phyloP scores from a whole-genome alignment of 2,329 filamentous ascomycete genomes.

The Colletotrichum abscissum region DNA sequence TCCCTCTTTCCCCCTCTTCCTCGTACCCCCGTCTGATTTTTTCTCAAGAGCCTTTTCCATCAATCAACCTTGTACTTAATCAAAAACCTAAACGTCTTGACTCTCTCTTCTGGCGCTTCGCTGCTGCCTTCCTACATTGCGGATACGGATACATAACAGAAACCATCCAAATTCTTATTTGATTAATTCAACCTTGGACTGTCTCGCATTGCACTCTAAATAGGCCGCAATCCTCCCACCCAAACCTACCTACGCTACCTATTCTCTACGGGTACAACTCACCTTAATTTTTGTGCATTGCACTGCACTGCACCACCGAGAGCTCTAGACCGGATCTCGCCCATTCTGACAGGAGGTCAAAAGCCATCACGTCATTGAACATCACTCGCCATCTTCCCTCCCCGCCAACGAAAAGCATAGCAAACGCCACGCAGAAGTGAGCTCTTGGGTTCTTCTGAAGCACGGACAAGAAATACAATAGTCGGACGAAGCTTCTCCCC shows the following conservation, averaged over 20 bases:
- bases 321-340: not conserved
- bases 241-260: not conserved
- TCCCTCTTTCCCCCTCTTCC: constrained; percentile 1
- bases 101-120: not conserved
- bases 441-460: not conserved
- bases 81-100: not conserved
- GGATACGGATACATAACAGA: not conserved
- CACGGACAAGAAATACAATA: not conserved
- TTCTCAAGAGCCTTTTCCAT: not conserved
- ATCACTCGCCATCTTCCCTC: not conserved
- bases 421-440: not conserved
- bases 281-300: not conserved
- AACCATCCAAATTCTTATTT: not conserved
- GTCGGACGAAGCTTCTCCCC: not conserved
- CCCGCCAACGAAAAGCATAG: not conserved
- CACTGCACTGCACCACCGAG: not conserved
- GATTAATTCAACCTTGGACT: not conserved
- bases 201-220: not conserved
- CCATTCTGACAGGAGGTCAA: not conserved
- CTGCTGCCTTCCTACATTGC: not conserved
- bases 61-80: constrained; percentile 4
- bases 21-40: not conserved
- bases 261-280: not conserved
- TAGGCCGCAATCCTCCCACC: not conserved
- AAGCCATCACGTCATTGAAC: constrained; percentile 9